Conservation (phyloP, 2,329 filamentous ascomycete genomes). For the Chaetomium globosum region DNA sequence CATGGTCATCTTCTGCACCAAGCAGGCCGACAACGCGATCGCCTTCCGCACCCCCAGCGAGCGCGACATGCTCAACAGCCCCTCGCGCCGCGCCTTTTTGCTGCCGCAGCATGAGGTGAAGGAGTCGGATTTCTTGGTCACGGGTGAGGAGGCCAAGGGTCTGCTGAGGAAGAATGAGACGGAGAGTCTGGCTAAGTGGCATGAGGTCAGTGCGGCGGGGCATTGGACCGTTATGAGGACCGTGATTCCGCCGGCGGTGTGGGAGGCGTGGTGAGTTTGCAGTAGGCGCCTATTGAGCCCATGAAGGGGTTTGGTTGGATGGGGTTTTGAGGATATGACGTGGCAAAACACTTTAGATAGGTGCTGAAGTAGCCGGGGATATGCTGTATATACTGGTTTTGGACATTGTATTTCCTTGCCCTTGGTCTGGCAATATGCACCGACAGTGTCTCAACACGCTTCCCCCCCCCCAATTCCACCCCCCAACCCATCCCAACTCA, state of each 20-base stretch:
- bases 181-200: slow-evolving; percentile 67
- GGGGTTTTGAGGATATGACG: not conserved
- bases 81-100: slow-evolving; percentile 69
- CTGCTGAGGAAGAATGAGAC: slow-evolving; percentile 67
- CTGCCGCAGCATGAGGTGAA: slow-evolving; percentile 72
- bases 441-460: not conserved
- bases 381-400: not conserved
- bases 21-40: slow-evolving; percentile 53
- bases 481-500: not conserved
- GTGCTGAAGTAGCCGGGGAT: not conserved
- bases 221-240: slow-evolving; percentile 93
- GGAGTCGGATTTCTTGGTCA: slow-evolving; percentile 50
- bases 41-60: slow-evolving; percentile 67
- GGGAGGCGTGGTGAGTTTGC: slow-evolving; percentile 88
- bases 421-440: not conserved
- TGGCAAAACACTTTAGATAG: not conserved
- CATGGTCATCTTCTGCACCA: slow-evolving; percentile 92
- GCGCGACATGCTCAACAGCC: slow-evolving; percentile 72
- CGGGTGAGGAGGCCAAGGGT: slow-evolving; percentile 46
- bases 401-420: not conserved
- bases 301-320: not conserved
- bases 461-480: not conserved
- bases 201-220: slow-evolving; percentile 73
- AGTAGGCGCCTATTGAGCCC: no score
- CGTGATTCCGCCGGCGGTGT: slow-evolving; percentile 75